phyloP scores from a whole-genome alignment of 495 filamentous ascomycete species.

The Pseudotulostoma volvatum region DNA sequence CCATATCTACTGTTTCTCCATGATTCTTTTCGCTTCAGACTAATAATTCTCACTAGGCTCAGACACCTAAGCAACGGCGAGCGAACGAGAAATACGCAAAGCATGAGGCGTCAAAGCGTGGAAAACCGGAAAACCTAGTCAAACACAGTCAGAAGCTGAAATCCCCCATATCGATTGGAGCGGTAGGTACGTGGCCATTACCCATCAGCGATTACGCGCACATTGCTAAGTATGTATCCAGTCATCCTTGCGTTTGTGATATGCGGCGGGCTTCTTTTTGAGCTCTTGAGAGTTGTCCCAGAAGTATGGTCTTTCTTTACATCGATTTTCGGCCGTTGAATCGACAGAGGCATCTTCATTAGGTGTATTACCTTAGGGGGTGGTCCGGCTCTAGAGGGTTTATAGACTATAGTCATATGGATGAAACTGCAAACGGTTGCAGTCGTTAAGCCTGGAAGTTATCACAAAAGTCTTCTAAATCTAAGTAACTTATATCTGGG shows the following conservation, averaged over 20 bases:
- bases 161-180: slow-evolving; percentile 61
- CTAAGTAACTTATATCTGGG: too few species aligned
- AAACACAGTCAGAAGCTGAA: slow-evolving; percentile 57
- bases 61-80: slow-evolving; percentile 86
- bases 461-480: too few species aligned
- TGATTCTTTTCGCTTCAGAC: too few species aligned
- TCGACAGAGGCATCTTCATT: too few species aligned
- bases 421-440: too few species aligned
- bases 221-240: slow-evolving; percentile 13
- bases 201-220: neutral
- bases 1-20: too few species aligned
- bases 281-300: slow-evolving; percentile 62
- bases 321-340: slow-evolving; percentile 12
- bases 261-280: slow-evolving; percentile 71
- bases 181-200: slow-evolving; percentile 52
- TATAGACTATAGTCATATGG: too few species aligned
- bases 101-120: slow-evolving; percentile 61
- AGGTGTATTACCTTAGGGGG: too few species aligned
- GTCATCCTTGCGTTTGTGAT: slow-evolving; percentile 67
- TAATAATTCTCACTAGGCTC: too few species aligned
- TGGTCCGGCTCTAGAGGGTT: too few species aligned
- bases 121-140: slow-evolving; percentile 53
- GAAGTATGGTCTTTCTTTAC: slow-evolving; percentile 24
- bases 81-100: slow-evolving; percentile 76
- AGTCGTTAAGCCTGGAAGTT: too few species aligned